A percentile compares a stretch with the other conserved stretches of the same genome.
These are phyloP conservation scores for Liquidambar formosana DNA, from an alignment of 164 flowering plant species.

Conservation along the genomic window DNA sequence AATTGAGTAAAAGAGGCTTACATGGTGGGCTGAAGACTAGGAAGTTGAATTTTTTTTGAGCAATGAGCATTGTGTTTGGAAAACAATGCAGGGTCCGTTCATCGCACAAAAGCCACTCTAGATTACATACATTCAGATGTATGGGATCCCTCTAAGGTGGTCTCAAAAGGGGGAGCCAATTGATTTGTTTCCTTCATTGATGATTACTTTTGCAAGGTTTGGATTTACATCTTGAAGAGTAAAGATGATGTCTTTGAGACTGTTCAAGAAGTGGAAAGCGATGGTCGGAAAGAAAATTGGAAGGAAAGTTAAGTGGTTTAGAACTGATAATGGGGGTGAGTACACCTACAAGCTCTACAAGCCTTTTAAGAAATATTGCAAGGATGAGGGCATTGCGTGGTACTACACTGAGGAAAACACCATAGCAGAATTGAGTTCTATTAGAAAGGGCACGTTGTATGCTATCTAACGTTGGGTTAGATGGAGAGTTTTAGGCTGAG, in stretches of 20 bases:
- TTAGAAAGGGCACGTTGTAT: no score
- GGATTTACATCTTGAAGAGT: no score
- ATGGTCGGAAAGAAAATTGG: neutral
- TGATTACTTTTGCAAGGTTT: neutral
- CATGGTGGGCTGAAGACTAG: neutral
- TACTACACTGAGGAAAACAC: neutral
- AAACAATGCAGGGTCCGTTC: neutral
- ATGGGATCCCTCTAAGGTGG: neutral
- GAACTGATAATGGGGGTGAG: no score
- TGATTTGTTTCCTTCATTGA: neutral
- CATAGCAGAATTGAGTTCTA: neutral
- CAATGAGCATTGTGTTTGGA: neutral
- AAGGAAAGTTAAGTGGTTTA: neutral
- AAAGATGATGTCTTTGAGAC: neutral
- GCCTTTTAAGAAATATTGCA: neutral
- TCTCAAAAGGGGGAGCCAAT: neutral
- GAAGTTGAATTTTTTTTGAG: neutral
- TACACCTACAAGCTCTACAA: neutral
- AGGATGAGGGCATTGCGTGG: neutral
- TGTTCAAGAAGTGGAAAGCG: neutral
- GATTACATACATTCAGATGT: neutral
- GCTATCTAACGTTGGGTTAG: no score
- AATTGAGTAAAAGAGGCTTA: neutral
- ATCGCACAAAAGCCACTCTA: neutral
- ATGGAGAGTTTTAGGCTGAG: no score